Evolutionary conservation across 2,329 filamentous ascomycete species (phyloP).

Genomic region (Pyricularia sp.): DNA sequence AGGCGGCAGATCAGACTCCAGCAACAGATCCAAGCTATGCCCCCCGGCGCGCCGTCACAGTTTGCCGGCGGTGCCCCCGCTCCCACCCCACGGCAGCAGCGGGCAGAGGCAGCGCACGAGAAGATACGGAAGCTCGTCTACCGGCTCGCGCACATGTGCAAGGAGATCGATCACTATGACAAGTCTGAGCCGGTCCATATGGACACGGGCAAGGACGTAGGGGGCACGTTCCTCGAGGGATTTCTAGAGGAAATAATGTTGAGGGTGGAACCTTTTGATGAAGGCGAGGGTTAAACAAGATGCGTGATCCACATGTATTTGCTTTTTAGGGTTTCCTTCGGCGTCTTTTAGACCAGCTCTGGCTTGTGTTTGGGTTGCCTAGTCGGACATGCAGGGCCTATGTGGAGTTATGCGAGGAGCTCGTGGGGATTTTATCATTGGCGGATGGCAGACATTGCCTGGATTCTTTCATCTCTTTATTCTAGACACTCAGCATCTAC

Average conservation of each 20-base stretch:
- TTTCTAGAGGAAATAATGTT: constrained; percentile 91
- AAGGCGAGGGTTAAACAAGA: constrained; percentile 37
- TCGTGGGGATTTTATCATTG: neutral
- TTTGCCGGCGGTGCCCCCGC: constrained; percentile 29
- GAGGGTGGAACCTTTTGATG: constrained; percentile 78
- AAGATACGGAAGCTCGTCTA: constrained; percentile 72
- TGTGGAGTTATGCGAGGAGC: neutral
- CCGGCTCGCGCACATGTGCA: constrained; percentile 74
- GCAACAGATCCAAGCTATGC: constrained; percentile 32
- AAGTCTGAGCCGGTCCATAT: constrained; percentile 82
- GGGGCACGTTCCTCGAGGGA: constrained; percentile 76
- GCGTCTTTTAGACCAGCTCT: neutral
- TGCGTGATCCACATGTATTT: neutral
- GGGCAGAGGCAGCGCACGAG: constrained; percentile 67
- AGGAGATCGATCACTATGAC: constrained; percentile 85
- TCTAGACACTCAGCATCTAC: neutral
- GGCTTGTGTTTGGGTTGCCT: neutral
- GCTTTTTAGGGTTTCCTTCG: neutral
- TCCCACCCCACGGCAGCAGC: constrained; percentile 54
- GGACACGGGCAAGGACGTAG: constrained; percentile 64
- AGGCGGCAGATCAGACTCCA: constrained; percentile 59
- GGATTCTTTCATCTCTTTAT: neutral
- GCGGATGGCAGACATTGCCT: neutral
- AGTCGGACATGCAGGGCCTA: neutral
- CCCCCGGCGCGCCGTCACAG: constrained; percentile 5